These are phyloP conservation scores for Protea cynaroides DNA, from an alignment of 164 flowering plant genomes.

Conservation along the genomic window DNA sequence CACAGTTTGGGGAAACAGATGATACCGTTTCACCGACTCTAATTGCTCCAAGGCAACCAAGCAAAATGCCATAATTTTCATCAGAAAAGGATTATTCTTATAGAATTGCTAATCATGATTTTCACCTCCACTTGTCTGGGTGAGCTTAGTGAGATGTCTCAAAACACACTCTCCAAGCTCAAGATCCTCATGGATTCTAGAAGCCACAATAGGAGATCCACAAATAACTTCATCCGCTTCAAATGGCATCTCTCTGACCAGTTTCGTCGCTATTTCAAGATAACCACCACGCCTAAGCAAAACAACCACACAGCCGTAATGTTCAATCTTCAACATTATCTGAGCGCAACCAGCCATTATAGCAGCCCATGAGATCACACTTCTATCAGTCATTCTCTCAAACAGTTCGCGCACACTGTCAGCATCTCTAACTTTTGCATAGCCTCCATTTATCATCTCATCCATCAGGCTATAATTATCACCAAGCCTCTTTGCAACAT, in stretches of 20 bases:
- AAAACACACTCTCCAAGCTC: constrained; percentile 48
- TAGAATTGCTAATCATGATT: too few species aligned
- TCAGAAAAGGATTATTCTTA: too few species aligned
- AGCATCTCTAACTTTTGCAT: constrained; percentile 42
- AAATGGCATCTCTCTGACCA: constrained; percentile 51
- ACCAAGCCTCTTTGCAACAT: too few species aligned
- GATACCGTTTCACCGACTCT: too few species aligned
- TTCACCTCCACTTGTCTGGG: too few species aligned
- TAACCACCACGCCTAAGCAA: constrained; percentile 63
- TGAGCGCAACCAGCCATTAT: constrained; percentile 47
- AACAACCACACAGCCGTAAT: constrained; percentile 70
- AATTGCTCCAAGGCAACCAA: too few species aligned
- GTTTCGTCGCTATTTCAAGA: constrained; percentile 42
- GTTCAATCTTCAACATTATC: constrained; percentile 49
- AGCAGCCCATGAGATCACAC: constrained; percentile 62
- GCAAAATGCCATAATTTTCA: too few species aligned
- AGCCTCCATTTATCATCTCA: constrained; percentile 46
- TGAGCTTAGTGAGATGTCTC: constrained; percentile 40
- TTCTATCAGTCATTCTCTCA: constrained; percentile 43
- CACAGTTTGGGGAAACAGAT: constrained; percentile 10
- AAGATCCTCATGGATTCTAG: constrained; percentile 40
- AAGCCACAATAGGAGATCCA: constrained; percentile 70
- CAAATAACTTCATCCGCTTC: constrained; percentile 68
- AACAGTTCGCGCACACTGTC: constrained; percentile 38
- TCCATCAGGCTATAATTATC: too few species aligned